Base-by-base conservation (phyloP, 75 land plant genomes). In the Cupressus sempervirens region DNA sequence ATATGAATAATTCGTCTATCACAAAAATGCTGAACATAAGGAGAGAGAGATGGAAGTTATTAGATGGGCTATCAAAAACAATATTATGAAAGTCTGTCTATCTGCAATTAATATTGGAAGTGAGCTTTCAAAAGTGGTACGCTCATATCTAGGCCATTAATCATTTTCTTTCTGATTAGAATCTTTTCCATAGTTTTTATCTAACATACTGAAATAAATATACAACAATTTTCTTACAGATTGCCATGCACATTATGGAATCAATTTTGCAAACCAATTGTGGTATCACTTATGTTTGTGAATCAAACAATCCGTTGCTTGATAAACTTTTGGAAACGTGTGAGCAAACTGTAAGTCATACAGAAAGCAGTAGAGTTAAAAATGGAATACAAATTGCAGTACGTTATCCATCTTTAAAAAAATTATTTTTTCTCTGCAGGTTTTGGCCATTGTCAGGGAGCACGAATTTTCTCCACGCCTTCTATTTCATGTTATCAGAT, bases 101-200 rank as follows among this genome's bases (percentile, higher is more conserved):
- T 35, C 52, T 58, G 88, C 83, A 53, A 81, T 87, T 30, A 86
- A 86, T 76, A 84, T 85, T 82, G 92, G 92, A 54, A 91, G 87
- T 86, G 88, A 90, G 82, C 92, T 91, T 15, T 85, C 87, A n/a
- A 91, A 91, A 91, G 91, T 91, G 91, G 92, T 91, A 84, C 16
- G 75, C 26, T 16, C 32, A 32, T 36, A 54, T 36, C 36, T 7
- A 56, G 32, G 40, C 43, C 23, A 35, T n/a, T 81, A 58, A 36
- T 54, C 46, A 23, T 38, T 68, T 58, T 12, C 84, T 35, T 35
- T 53, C 29, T 35, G 32, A 62, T 83, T 56, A 18, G 29, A 65
- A 23, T 35, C 16, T 52, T 36, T 45, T 6, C 35, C 41, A 32
- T 34, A 18, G 50, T 48, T 80, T 35, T 56, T 16, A 54, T 52